phyloP scores from a whole-genome alignment of 2,329 filamentous ascomycete genomes.

The Penicillium sclerotigenum region DNA sequence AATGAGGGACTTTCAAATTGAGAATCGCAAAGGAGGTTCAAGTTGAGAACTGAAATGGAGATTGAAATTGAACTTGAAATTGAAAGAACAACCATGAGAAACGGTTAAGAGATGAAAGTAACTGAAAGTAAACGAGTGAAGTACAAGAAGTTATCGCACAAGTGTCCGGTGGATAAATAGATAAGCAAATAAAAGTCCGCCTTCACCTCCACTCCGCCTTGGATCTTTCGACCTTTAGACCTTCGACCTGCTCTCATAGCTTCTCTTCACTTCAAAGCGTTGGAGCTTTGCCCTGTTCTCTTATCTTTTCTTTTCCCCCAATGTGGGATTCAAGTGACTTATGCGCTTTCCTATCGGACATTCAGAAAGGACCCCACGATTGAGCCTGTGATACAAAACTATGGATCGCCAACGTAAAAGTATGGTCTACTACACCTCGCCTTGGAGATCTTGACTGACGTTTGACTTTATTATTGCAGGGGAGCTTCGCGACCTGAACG shows the following conservation, averaged over 20 bases:
- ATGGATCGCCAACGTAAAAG: constrained; percentile 53
- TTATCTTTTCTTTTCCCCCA: constrained; percentile 18
- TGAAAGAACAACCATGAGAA: background rate
- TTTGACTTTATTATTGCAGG: constrained; percentile 50
- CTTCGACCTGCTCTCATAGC: background rate
- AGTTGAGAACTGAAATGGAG: too few species aligned
- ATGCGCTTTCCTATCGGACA: constrained; percentile 35
- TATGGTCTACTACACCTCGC: constrained; percentile 22
- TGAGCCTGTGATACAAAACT: constrained; percentile 29
- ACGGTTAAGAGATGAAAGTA: background rate
- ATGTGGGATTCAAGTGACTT: constrained; percentile 41
- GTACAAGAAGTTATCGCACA: background rate
- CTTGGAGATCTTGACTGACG: background rate
- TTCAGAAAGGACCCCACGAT: constrained; percentile 36
- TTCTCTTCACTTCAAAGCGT: background rate
- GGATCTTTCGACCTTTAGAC: background rate
- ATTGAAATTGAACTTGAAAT: background rate
- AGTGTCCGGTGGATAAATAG: background rate
- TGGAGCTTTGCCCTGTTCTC: background rate
- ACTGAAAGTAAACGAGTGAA: background rate
- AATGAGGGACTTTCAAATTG: background rate
- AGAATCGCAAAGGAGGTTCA: background rate
- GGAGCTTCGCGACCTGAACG: constrained; percentile 85
- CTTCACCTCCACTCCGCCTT: constrained; percentile 26
- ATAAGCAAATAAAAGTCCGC: constrained; percentile 11